Evolutionary conservation across 768 basidiomycete genomes (phyloP).

Genomic region (Xerocomellus intermedius): DNA sequence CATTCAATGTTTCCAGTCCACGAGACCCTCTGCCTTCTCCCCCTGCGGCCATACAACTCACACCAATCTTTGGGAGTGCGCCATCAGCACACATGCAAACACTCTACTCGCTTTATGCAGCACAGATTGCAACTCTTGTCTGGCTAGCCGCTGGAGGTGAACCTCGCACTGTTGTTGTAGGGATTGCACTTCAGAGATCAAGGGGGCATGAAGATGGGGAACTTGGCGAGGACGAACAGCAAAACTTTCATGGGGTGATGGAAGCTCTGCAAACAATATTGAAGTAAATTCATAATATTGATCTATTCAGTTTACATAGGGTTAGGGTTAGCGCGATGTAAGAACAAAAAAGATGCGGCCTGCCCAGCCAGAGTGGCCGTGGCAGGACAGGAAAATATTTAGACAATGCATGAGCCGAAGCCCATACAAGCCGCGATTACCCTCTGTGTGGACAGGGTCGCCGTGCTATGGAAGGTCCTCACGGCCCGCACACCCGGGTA

Average conservation of each 20-base stretch:
- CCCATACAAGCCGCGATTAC: constrained; percentile 47
- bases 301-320: constrained; percentile 5
- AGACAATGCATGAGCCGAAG: constrained; percentile 76
- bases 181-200: constrained; percentile 59
- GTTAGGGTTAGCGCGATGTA: constrained; percentile 26
- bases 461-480: constrained; percentile 54
- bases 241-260: constrained; percentile 52
- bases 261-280: constrained; percentile 41
- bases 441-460: constrained; percentile 53
- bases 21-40: constrained; percentile 49
- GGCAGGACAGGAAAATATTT: constrained; percentile 77
- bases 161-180: constrained; percentile 67
- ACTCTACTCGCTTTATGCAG: constrained; percentile 75
- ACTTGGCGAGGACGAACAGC: constrained; percentile 41
- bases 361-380: constrained; percentile 52
- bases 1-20: constrained; percentile 36
- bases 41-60: constrained; percentile 73
- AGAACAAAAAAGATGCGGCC: constrained; percentile 36
- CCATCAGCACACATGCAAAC: constrained; percentile 67
- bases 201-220: constrained; percentile 24
- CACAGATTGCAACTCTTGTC: constrained; percentile 84
- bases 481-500: constrained; percentile 54
- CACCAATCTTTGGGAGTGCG: constrained; percentile 73
- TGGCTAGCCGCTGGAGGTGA: constrained; percentile 57
- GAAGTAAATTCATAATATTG: background rate